These are phyloP conservation scores for Aspergillus jensenii DNA, from an alignment of 2,329 filamentous ascomycete genomes.

Conservation along the genomic window DNA sequence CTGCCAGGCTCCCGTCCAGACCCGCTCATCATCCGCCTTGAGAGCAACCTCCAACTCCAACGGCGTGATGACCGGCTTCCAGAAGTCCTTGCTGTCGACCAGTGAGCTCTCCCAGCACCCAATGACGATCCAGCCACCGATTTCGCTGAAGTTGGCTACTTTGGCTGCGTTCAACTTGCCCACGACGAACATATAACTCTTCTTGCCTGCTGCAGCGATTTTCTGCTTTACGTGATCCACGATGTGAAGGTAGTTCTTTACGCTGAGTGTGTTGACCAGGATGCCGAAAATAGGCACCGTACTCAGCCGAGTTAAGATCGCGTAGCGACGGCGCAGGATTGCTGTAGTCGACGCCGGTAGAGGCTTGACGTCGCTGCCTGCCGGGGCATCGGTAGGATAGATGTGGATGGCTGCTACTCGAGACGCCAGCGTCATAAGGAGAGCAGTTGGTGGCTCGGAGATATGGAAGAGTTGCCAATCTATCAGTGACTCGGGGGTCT, in stretches of 20 bases:
- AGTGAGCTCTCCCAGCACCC: constrained; percentile 97
- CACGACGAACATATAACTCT: constrained; percentile 93
- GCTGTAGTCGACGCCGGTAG: constrained; percentile 54
- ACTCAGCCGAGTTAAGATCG: constrained; percentile 74
- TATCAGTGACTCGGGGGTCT: constrained; percentile 53
- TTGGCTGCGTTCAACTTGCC: constrained; percentile 96
- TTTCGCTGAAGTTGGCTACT: constrained; percentile 91
- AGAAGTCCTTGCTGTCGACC: constrained; percentile 86
- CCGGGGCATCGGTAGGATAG: constrained; percentile 59
- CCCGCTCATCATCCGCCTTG: constrained; percentile 68
- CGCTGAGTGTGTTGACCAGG: constrained; percentile 90
- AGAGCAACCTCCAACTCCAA: constrained; percentile 85
- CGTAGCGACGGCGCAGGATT: constrained; percentile 80
- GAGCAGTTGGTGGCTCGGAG: constrained; percentile 72
- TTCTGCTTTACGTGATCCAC: constrained; percentile 70
- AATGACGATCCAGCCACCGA: constrained; percentile 95
- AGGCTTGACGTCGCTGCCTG: constrained; percentile 33
- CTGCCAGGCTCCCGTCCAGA: constrained; percentile 89
- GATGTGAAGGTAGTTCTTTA: constrained; percentile 83
- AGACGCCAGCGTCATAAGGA: constrained; percentile 83
- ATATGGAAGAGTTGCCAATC: constrained; percentile 82
- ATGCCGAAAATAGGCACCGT: constrained; percentile 87
- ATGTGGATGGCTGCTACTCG: constrained; percentile 78
- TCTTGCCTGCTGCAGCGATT: constrained; percentile 82
- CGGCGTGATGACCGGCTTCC: constrained; percentile 86